Evolutionary conservation across 176 grass and related monocot species (phyloP).

Genomic region (Poa pratensis): DNA sequence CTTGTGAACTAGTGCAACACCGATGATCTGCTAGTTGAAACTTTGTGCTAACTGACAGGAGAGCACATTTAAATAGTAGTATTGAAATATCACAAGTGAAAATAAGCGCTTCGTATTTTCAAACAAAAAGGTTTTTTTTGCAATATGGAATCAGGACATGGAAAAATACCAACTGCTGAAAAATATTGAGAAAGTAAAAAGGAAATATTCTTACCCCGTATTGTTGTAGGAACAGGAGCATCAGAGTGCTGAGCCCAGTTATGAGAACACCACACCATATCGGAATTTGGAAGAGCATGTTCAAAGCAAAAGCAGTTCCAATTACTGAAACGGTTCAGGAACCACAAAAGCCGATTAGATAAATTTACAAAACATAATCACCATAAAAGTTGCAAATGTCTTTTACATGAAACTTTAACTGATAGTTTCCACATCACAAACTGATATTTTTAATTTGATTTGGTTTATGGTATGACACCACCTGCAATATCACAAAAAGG

Average conservation of each 20-base stretch:
- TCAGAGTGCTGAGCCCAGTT: constrained; percentile 92
- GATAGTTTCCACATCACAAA: constrained; percentile 17
- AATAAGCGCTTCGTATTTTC: background rate
- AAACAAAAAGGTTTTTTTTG: background rate
- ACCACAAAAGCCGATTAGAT: constrained; percentile 29
- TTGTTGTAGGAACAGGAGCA: constrained; percentile 88
- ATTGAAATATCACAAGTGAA: too few relatives aligned
- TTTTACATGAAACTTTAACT: background rate
- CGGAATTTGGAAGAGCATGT: constrained; percentile 90
- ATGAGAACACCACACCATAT: constrained; percentile 95
- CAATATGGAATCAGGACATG: background rate
- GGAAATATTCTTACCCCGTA: constrained; percentile 73
- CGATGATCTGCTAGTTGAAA: constrained; percentile 5
- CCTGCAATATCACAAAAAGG: constrained; percentile 27
- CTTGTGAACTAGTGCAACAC: constrained; percentile 9
- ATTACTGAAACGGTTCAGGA: constrained; percentile 66
- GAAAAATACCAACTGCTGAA: background rate
- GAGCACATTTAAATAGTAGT: background rate
- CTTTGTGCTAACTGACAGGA: background rate
- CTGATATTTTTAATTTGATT: constrained; percentile 3
- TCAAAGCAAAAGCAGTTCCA: constrained; percentile 98
- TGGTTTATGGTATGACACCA: constrained; percentile 13
- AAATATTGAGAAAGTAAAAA: constrained; percentile 19
- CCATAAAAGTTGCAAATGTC: background rate
- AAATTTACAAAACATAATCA: constrained; percentile 3